Evolutionary conservation across 192 early-diverging fungal species (phyloP).

Genomic region (Chytriomyces confervae): DNA sequence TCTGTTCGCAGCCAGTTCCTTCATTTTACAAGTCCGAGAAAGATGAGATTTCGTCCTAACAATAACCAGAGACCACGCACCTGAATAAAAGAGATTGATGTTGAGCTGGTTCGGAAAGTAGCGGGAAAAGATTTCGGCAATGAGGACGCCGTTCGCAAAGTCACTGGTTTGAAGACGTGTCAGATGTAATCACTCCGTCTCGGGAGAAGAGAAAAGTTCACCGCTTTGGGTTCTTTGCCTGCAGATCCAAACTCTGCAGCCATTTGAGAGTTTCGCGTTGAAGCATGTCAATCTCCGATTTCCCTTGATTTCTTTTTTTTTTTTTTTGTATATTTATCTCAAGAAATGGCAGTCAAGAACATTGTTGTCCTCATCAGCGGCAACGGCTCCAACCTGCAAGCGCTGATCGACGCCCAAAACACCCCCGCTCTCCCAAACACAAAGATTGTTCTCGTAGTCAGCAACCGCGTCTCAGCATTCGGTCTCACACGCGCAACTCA

Average conservation of each 20-base stretch:
- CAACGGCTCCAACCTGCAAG: constrained; percentile 95
- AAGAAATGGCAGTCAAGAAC: constrained; percentile 19
- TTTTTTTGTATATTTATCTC: background rate
- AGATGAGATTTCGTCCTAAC: too few relatives aligned
- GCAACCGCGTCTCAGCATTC: constrained; percentile 83
- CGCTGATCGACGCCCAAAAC: constrained; percentile 81
- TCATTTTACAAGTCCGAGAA: constrained; percentile 45
- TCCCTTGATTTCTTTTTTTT: background rate
- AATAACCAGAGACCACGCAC: constrained; percentile 16
- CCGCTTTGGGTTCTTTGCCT: constrained; percentile 54
- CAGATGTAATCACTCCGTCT: background rate
- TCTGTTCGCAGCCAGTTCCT: constrained; percentile 43
- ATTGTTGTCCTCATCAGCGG: constrained; percentile 96
- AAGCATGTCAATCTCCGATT: constrained; percentile 16
- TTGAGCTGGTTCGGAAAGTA: constrained; percentile 53
- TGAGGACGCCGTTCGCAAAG: constrained; percentile 55
- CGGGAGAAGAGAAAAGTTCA: background rate
- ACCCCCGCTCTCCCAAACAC: constrained; percentile 45
- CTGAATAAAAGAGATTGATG: constrained; percentile 48
- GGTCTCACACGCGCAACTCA: constrained; percentile 87
- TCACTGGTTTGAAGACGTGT: constrained; percentile 39
- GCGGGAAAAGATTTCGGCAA: constrained; percentile 56
- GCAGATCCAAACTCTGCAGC: constrained; percentile 53
- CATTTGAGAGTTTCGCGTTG: constrained; percentile 58
- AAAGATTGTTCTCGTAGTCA: constrained; percentile 86